Evolutionary conservation across 2,329 filamentous ascomycete genomes (phyloP).

Genomic region (Talaromyces sp.): DNA sequence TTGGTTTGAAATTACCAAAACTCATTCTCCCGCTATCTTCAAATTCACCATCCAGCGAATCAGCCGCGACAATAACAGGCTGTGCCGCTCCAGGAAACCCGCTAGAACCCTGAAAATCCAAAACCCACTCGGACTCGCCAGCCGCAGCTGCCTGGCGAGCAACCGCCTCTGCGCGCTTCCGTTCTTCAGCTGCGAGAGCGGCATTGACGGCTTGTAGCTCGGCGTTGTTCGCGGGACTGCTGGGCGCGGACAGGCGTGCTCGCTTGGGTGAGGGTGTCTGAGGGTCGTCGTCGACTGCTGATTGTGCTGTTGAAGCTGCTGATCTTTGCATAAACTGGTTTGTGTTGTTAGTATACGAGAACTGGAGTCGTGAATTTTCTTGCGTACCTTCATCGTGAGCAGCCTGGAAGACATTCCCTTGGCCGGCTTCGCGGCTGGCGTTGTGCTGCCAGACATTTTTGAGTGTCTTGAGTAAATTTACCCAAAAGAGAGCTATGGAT

Average conservation of each 20-base stretch:
- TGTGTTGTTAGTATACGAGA: slow-evolving; percentile 6
- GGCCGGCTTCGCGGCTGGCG: slow-evolving; percentile 51
- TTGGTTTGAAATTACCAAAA: slow-evolving; percentile 33
- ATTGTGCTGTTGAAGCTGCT: slow-evolving; percentile 52
- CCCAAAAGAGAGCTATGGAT: neutral
- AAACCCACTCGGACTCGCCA: slow-evolving; percentile 41
- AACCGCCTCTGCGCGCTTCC: slow-evolving; percentile 34
- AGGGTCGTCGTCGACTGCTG: slow-evolving; percentile 40
- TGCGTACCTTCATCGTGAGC: slow-evolving; percentile 72
- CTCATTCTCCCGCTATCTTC: slow-evolving; percentile 29
- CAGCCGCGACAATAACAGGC: slow-evolving; percentile 26
- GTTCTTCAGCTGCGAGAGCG: slow-evolving; percentile 36
- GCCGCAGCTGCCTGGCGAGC: slow-evolving; percentile 36
- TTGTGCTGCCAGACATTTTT: slow-evolving; percentile 30
- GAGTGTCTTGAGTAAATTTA: neutral
- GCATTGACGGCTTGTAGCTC: slow-evolving; percentile 36
- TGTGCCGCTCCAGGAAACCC: slow-evolving; percentile 14
- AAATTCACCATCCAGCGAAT: slow-evolving; percentile 29
- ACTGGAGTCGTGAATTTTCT: slow-evolving; percentile 6
- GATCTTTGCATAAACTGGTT: slow-evolving; percentile 82
- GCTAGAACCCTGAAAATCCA: slow-evolving; percentile 24
- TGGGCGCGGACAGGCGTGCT: slow-evolving; percentile 25
- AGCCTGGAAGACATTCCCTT: slow-evolving; percentile 81
- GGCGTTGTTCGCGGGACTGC: slow-evolving; percentile 20
- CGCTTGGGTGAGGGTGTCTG: slow-evolving; percentile 30